Percentiles rank a stretch among this genome's conserved stretches.
Conservation (phyloP, 768 basidiomycete genomes). For the Scleroderma citrinum region DNA sequence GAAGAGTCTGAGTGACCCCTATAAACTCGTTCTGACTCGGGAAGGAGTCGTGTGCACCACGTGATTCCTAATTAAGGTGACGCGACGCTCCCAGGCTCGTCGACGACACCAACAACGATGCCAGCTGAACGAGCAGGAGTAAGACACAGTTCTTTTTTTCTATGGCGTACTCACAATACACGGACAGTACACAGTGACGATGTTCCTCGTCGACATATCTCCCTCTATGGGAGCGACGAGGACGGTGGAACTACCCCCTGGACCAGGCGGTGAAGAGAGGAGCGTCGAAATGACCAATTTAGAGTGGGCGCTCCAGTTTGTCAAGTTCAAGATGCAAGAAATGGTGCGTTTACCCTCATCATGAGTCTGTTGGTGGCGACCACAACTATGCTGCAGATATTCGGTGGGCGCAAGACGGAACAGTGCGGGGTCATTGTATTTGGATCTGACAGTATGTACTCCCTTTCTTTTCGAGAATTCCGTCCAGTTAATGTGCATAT, state of each 20-base stretch:
- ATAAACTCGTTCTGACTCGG: not conserved
- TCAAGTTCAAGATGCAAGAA: constrained; percentile 86
- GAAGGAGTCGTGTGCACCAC: constrained; percentile 25
- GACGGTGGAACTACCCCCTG: constrained; percentile 49
- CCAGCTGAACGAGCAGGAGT: constrained; percentile 71
- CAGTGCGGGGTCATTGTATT: constrained; percentile 87
- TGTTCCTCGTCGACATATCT: constrained; percentile 87
- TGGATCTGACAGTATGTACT: constrained; percentile 62
- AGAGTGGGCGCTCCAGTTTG: constrained; percentile 78
- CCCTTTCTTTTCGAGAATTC: not conserved
- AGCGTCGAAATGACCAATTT: constrained; percentile 67
- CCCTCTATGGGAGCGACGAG: constrained; percentile 72
- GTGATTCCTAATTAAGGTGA: constrained; percentile 26
- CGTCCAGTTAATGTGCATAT: too few species aligned
- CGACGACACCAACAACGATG: constrained; percentile 3
- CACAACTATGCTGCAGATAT: constrained; percentile 52
- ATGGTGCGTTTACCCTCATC: constrained; percentile 49
- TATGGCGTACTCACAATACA: too few species aligned
- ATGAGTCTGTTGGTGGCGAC: not conserved
- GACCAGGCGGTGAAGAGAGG: constrained; percentile 44
- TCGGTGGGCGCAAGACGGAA: constrained; percentile 87
- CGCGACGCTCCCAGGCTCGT: constrained; percentile 16
- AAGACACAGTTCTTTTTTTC: constrained; percentile 18
- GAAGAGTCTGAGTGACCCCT: too few species aligned
- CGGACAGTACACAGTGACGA: constrained; percentile 65